These are phyloP conservation scores for Rosa rugosa DNA, from an alignment of 306 rosid genomes.

Conservation along the genomic window DNA sequence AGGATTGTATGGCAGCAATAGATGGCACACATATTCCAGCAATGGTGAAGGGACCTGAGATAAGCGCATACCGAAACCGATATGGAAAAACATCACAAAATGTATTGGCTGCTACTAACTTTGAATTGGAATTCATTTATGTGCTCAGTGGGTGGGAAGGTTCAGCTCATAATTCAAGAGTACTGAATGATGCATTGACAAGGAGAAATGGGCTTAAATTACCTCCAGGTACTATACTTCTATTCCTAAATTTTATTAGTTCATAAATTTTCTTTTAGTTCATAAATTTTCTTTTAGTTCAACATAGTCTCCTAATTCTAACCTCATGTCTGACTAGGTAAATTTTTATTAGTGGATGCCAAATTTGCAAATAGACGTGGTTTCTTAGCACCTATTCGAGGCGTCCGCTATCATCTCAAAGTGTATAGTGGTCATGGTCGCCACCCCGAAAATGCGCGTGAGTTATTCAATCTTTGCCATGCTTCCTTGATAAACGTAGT, in stretches of 20 bases:
- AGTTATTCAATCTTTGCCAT: too few species aligned
- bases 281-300: too few species aligned
- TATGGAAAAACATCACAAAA: too few species aligned
- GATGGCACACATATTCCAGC: not conserved
- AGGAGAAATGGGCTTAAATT: not conserved
- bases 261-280: too few species aligned
- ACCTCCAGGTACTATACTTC: not conserved
- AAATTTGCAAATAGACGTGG: not conserved
- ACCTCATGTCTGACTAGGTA: not conserved
- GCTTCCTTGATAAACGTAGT: too few species aligned
- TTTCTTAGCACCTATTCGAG: too few species aligned
- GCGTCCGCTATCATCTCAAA: too few species aligned
- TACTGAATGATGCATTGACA: not conserved
- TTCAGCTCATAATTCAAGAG: not conserved
- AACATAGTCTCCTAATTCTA: not conserved
- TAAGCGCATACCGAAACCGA: not conserved
- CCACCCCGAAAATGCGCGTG: too few species aligned
- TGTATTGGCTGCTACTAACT: not conserved
- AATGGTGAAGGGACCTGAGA: not conserved
- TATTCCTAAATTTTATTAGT: too few species aligned
- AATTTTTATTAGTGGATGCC: not conserved
- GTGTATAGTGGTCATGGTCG: too few species aligned
- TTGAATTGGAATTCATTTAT: not conserved
- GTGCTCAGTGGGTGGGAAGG: not conserved
- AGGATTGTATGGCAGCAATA: not conserved